phyloP scores from a whole-genome alignment of 208 protist species.

The Leishmania turanica region DNA sequence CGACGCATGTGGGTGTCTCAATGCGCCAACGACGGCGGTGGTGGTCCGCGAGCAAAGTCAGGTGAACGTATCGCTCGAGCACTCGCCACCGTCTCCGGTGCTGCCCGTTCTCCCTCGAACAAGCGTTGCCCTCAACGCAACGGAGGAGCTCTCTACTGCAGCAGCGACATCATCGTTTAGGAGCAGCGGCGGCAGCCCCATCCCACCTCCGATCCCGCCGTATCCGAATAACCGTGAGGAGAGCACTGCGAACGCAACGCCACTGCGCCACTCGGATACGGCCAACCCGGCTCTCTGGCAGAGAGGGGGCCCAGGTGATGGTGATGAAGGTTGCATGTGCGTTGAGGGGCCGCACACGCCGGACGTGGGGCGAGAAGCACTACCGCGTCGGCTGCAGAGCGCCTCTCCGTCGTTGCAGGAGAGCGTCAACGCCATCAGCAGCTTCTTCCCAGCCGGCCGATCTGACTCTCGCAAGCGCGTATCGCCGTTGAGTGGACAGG shows the following conservation, averaged over 20 bases:
- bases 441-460: background rate
- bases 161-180: background rate
- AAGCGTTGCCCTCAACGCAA: background rate
- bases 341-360: background rate
- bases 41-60: background rate
- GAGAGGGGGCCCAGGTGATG: background rate
- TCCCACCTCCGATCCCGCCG: background rate
- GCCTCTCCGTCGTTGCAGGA: background rate
- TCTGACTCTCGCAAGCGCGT: background rate
- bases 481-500: slow-evolving; percentile 11
- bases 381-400: background rate
- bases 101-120: background rate
- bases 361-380: background rate
- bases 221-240: background rate
- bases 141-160: background rate
- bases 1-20: background rate
- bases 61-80: background rate
- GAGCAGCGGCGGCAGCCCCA: background rate
- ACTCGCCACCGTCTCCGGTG: background rate
- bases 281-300: background rate
- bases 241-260: background rate
- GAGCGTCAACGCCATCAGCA: background rate
- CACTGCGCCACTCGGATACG: background rate
- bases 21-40: background rate
- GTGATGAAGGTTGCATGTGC: background rate